Evolutionary conservation across 768 basidiomycete genomes (phyloP).

Genomic region (Hortiboletus flavorubellus): DNA sequence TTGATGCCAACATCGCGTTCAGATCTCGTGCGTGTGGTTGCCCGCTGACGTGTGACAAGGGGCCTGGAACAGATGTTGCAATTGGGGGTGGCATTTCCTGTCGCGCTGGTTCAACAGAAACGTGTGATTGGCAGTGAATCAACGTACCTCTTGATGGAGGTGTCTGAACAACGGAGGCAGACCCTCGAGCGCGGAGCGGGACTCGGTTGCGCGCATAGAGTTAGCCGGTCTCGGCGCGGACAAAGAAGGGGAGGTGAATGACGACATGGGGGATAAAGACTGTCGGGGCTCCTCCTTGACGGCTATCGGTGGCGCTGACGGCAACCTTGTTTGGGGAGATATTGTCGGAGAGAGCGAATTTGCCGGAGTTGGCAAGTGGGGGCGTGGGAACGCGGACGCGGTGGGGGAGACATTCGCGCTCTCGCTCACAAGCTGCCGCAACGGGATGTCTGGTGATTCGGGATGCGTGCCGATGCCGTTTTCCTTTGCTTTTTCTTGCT

Average conservation of each 20-base stretch:
- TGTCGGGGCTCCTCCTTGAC: constrained; percentile 25
- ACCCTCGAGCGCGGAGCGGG: background rate
- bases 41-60: background rate
- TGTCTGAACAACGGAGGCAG: constrained; percentile 3
- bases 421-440: background rate
- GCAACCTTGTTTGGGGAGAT: constrained; percentile 12
- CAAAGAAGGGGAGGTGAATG: background rate
- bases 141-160: constrained; percentile 5
- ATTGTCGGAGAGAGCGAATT: constrained; percentile 21
- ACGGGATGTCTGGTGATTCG: constrained; percentile 16
- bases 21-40: background rate
- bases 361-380: constrained; percentile 30
- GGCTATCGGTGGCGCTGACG: constrained; percentile 30
- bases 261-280: background rate
- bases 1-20: constrained; percentile 3
- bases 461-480: background rate
- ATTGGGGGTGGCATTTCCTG: background rate
- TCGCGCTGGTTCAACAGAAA: background rate
- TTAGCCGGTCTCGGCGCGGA: background rate
- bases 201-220: background rate
- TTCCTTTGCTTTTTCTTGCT: constrained; percentile 23
- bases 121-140: background rate
- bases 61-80: background rate
- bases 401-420: constrained; percentile 19
- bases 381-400: constrained; percentile 3